phyloP scores from a whole-genome alignment of 208 protist genomes.

The Leishmania aethiopica region DNA sequence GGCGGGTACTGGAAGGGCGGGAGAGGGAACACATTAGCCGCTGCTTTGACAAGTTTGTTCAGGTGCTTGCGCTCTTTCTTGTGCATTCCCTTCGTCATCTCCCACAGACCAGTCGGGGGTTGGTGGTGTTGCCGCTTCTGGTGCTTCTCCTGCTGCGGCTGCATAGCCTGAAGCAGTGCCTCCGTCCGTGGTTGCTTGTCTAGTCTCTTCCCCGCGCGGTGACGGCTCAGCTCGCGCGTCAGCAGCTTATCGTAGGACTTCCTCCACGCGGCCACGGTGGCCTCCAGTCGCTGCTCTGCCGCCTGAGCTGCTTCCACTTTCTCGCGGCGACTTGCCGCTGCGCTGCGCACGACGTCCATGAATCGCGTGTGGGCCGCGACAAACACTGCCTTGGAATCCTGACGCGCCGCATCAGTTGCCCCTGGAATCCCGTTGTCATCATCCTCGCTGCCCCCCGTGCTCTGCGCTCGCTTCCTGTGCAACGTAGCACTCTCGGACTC shows the following conservation, averaged over 20 bases:
- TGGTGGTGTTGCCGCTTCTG: not conserved
- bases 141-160: not conserved
- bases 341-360: constrained; percentile 12
- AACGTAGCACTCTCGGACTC: not conserved
- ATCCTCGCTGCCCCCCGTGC: not conserved
- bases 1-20: not conserved
- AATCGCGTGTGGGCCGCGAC: constrained; percentile 19
- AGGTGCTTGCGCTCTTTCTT: constrained; percentile 10
- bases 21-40: constrained; percentile 1
- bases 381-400: not conserved
- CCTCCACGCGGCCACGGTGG: constrained; percentile 19
- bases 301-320: constrained; percentile 17
- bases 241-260: constrained; percentile 8
- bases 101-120: not conserved
- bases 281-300: constrained; percentile 24
- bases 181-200: constrained; percentile 6
- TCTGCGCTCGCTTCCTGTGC: not conserved
- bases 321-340: constrained; percentile 11
- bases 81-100: not conserved
- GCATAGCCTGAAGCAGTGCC: not conserved
- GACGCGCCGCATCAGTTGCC: not conserved
- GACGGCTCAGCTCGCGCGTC: not conserved
- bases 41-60: constrained; percentile 9
- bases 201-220: not conserved
- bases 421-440: not conserved